phyloP scores from a whole-genome alignment of 805 yeast species.

The Sungouiella thailandica region DNA sequence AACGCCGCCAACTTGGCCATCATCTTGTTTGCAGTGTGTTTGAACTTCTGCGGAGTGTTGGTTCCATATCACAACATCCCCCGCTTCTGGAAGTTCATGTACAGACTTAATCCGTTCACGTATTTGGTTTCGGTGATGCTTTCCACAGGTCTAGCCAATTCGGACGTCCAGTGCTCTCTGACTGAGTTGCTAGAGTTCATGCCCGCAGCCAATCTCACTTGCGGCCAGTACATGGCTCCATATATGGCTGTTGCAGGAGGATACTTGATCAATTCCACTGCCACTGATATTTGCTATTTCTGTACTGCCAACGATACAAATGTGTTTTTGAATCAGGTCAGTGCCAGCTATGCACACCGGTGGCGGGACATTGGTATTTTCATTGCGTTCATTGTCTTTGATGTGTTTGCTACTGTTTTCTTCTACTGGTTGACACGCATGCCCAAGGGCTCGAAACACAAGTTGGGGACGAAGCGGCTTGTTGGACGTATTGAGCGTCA shows the following conservation, averaged over 20 bases:
- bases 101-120: slow-evolving; percentile 63
- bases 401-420: neutral
- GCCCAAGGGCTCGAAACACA: neutral
- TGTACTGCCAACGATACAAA: neutral
- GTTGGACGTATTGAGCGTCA: no score
- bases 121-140: slow-evolving; percentile 57
- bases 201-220: slow-evolving; percentile 14
- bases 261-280: slow-evolving; percentile 34
- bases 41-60: slow-evolving; percentile 34
- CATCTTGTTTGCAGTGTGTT: slow-evolving; percentile 53
- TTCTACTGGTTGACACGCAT: slow-evolving; percentile 1
- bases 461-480: no score
- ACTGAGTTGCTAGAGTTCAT: slow-evolving; percentile 17
- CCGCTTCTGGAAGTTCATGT: slow-evolving; percentile 64
- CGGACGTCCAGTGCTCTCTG: slow-evolving; percentile 32
- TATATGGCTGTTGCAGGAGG: slow-evolving; percentile 43
- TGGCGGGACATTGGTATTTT: slow-evolving; percentile 3
- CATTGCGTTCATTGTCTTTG: slow-evolving; percentile 1
- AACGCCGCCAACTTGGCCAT: slow-evolving; percentile 61
- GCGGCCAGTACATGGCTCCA: slow-evolving; percentile 18
- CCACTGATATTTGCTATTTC: slow-evolving; percentile 12
- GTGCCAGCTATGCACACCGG: neutral
- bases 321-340: neutral
- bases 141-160: slow-evolving; percentile 23
- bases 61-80: slow-evolving; percentile 23